Percentiles rank a stretch among this genome's conserved stretches.
These are phyloP conservation scores for Lippia alba DNA, from an alignment of 305 asterid genomes.

Conservation along the genomic window DNA sequence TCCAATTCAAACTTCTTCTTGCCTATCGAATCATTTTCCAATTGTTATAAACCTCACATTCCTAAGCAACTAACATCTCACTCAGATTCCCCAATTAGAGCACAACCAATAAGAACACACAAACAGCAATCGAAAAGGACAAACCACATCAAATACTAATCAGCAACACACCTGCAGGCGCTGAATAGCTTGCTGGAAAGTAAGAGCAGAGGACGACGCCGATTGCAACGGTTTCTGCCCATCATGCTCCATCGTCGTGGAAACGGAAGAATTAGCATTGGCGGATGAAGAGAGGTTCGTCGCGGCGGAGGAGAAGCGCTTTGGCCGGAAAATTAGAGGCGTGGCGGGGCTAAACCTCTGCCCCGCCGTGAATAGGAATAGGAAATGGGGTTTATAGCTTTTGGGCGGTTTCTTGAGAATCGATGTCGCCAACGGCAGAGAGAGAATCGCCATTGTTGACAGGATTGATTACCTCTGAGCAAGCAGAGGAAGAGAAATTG, in stretches of 20 bases:
- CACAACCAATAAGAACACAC: background rate
- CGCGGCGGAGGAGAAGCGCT: slow-evolving; percentile 46
- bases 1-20: slow-evolving; percentile 9
- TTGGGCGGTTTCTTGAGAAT: slow-evolving; percentile 52
- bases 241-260: slow-evolving; percentile 41
- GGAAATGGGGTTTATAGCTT: slow-evolving; percentile 39
- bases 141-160: background rate
- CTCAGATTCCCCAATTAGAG: background rate
- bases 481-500: background rate
- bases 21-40: background rate
- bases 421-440: slow-evolving; percentile 70
- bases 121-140: background rate
- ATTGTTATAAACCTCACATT: background rate
- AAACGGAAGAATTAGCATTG: slow-evolving; percentile 36
- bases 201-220: slow-evolving; percentile 53
- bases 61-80: background rate
- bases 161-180: slow-evolving; percentile 74
- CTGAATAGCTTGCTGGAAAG: slow-evolving; percentile 96
- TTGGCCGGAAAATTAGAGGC: slow-evolving; percentile 39
- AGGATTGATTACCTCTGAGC: slow-evolving; percentile 16
- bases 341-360: slow-evolving; percentile 37
- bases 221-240: slow-evolving; percentile 31
- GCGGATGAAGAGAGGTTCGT: slow-evolving; percentile 38
- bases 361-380: slow-evolving; percentile 40
- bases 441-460: slow-evolving; percentile 60